Base-by-base conservation (phyloP, 2,329 filamentous ascomycete species). In the Cucurbitaria berberidis region DNA sequence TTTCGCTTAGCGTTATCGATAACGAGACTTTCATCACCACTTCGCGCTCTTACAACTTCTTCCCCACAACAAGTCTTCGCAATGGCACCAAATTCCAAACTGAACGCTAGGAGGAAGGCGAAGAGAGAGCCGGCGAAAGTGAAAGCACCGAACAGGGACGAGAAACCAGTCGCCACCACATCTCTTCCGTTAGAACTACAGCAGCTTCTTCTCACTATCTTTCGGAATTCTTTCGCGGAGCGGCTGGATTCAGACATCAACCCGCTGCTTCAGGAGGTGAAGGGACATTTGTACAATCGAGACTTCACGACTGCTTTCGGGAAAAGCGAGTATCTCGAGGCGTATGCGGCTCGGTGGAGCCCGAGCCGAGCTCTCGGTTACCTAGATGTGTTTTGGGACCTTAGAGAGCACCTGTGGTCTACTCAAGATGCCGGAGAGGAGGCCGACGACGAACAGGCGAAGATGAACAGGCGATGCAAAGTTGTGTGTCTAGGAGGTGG, bases 311-410 rank as follows among this genome's bases (percentile, higher is more conserved):
- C 80, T 15, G 93, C 93, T 0, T 99, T 98, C 76, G 86, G 86
- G 0, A 81, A 81, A 40, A 81, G 85, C 49, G 85, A 89, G 39
- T 84, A 88, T 64, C 82, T 97, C 16, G 85, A 89, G 55, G 90
- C 89, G 9, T 99, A 99, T 78, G 91, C 91, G 8, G 85, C 91
- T 48, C 81, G 95, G 64, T 99, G 93, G 93, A 96, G 92, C 74
- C 90, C 93, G 1, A 89, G 89, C 46, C 82, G 95, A 47, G 89
- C 92, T 0, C 77, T 98, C 46, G 91, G 88, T 58, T 98, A 98
- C 76, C 80, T 86, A n/a, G 78, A 82, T n/a, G 70, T 87, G 15
- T 80, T 88, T 21, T 69, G 64, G 55, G 57, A 76, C 67, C 48
- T 77, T 60, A 62, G 63, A 36, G 61, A 70, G 8, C 56, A 67